Conservation (phyloP, 2,329 filamentous ascomycete genomes). For the Fusarium sp. region DNA sequence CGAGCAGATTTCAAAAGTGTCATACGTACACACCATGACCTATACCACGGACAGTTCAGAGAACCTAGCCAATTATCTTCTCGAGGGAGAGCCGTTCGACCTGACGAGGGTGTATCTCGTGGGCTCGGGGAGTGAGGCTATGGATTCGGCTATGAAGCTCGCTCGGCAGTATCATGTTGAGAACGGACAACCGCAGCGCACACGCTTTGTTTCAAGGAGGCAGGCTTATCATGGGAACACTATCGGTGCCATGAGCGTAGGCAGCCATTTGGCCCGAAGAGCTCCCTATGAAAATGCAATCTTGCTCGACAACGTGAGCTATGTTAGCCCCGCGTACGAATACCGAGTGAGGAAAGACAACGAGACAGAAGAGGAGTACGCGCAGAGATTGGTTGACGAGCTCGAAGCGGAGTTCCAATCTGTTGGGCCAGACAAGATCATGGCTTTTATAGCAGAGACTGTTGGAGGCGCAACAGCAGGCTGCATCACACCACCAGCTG, state of each 20-base stretch:
- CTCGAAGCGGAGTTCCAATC: conserved; percentile 75
- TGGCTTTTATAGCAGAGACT: conserved; percentile 80
- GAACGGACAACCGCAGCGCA: conserved; percentile 52
- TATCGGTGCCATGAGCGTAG: conserved; percentile 73
- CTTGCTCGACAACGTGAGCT: conserved; percentile 61
- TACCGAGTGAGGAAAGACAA: conserved; percentile 68
- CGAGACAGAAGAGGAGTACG: conserved; percentile 72
- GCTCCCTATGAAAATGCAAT: conserved; percentile 66
- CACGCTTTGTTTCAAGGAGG: conserved; percentile 58
- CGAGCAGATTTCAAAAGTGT: conserved; percentile 69
- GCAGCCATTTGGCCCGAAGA: conserved; percentile 72
- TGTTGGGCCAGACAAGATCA: conserved; percentile 74
- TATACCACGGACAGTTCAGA: conserved; percentile 66
- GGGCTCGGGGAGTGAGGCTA: conserved; percentile 55
- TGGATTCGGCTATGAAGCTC: conserved; percentile 64
- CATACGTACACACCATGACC: conserved; percentile 56
- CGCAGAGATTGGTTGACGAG: conserved; percentile 71
- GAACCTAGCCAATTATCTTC: conserved; percentile 53
- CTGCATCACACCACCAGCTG: conserved; percentile 73
- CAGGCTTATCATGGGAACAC: conserved; percentile 65
- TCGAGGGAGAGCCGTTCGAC: conserved; percentile 54
- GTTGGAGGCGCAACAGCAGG: conserved; percentile 77
- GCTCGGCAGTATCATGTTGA: conserved; percentile 64
- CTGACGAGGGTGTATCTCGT: conserved; percentile 57
- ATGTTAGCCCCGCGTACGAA: conserved; percentile 75